phyloP scores from a whole-genome alignment of 345 rosid species.

The Eutrema japonicum region DNA sequence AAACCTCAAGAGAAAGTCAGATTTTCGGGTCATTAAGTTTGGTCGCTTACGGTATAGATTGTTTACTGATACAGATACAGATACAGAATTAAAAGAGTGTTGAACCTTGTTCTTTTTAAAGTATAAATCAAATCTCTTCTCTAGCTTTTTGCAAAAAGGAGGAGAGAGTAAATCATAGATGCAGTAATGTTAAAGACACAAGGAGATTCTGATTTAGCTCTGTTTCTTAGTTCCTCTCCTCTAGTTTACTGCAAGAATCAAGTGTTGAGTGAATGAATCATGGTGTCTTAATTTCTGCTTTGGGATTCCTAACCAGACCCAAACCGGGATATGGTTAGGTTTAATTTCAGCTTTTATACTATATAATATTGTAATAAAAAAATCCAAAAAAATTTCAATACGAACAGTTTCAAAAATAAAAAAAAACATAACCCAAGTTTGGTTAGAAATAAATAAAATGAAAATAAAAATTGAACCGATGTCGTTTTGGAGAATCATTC shows the following conservation, averaged over 20 bases:
- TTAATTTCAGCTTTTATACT: too few species aligned
- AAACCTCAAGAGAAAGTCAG: not conserved
- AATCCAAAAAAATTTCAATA: too few species aligned
- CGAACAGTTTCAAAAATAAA: too few species aligned
- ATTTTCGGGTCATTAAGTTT: slow-evolving; percentile 10
- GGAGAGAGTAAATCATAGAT: not conserved
- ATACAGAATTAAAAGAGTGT: slow-evolving; percentile 25
- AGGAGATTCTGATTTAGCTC: slow-evolving; percentile 13
- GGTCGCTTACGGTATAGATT: slow-evolving; percentile 37
- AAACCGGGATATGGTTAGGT: too few species aligned
- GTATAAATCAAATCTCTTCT: slow-evolving; percentile 34
- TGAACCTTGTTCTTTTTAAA: slow-evolving; percentile 9
- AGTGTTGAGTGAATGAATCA: too few species aligned
- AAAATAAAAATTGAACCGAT: too few species aligned
- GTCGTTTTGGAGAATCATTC: too few species aligned
- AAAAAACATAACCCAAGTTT: not conserved
- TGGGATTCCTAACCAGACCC: too few species aligned
- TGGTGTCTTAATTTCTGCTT: too few species aligned
- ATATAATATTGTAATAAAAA: too few species aligned
- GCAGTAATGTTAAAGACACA: slow-evolving; percentile 3
- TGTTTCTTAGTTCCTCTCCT: not conserved
- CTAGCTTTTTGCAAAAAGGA: slow-evolving; percentile 18
- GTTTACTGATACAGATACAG: slow-evolving; percentile 37
- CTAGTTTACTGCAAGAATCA: too few species aligned
- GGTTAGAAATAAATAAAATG: too few species aligned